These are phyloP conservation scores for Nannizzia gypsea DNA, from an alignment of 2,329 filamentous ascomycete genomes.

Conservation along the genomic window DNA sequence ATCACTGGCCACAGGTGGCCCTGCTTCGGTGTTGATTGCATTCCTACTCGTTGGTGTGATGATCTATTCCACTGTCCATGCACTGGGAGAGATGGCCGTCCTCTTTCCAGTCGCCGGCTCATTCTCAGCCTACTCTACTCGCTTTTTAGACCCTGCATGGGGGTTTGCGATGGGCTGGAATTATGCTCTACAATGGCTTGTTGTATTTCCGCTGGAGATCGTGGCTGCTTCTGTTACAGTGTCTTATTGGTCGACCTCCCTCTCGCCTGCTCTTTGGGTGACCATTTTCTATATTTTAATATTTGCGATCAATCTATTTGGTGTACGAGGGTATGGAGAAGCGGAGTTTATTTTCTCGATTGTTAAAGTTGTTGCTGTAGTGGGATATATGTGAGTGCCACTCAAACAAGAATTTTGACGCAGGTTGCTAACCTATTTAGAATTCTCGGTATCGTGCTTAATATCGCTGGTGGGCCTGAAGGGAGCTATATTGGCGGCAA, in stretches of 20 bases:
- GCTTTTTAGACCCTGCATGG: slow-evolving; percentile 38
- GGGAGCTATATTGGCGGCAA: slow-evolving; percentile 52
- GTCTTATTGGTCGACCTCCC: slow-evolving; percentile 43
- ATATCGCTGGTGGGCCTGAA: slow-evolving; percentile 53
- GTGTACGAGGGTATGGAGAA: slow-evolving; percentile 39
- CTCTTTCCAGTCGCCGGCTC: slow-evolving; percentile 39
- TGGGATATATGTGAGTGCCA: slow-evolving; percentile 44
- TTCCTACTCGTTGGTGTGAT: slow-evolving; percentile 39
- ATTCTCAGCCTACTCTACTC: slow-evolving; percentile 35
- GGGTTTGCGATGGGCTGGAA: slow-evolving; percentile 41
- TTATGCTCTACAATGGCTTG: slow-evolving; percentile 56
- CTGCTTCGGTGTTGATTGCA: slow-evolving; percentile 34
- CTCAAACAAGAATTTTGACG: not conserved
- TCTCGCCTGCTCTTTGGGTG: slow-evolving; percentile 30
- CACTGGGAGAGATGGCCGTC: slow-evolving; percentile 39
- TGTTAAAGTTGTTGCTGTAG: slow-evolving; percentile 40
- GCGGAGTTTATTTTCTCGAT: slow-evolving; percentile 42
- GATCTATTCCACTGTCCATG: slow-evolving; percentile 55
- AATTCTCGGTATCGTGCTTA: slow-evolving; percentile 51
- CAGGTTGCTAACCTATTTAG: slow-evolving; percentile 37
- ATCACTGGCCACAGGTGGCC: slow-evolving; percentile 30
- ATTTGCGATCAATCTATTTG: slow-evolving; percentile 50
- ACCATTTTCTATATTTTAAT: slow-evolving; percentile 48
- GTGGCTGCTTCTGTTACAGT: slow-evolving; percentile 52
- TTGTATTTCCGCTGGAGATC: slow-evolving; percentile 63